A percentile compares a stretch with the other conserved stretches of the same genome.
These are phyloP conservation scores for Phaeosphaeriaceae sp. DNA, from an alignment of 2,329 filamentous ascomycete genomes.

Conservation along the genomic window DNA sequence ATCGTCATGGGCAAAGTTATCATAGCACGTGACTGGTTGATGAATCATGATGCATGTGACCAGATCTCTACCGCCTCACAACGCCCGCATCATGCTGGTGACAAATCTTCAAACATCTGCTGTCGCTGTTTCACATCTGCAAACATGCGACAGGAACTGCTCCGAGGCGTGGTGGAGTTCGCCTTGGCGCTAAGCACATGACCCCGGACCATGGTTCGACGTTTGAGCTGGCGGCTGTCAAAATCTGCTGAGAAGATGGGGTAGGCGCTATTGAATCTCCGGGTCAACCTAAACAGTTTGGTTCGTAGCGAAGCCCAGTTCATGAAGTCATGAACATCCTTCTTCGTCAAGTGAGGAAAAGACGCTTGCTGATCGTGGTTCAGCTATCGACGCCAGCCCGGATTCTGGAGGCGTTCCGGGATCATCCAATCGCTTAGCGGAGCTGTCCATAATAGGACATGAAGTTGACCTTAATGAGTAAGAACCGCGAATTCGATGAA, in stretches of 20 bases:
- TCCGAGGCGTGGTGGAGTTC: background rate
- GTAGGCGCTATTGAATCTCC: background rate
- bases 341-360: background rate
- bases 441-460: background rate
- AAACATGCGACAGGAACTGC: background rate
- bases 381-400: background rate
- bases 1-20: background rate
- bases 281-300: background rate
- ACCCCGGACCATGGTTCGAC: background rate
- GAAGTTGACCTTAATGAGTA: background rate
- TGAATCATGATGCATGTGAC: background rate
- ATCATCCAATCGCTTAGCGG: background rate
- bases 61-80: background rate
- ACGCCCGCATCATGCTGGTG: background rate
- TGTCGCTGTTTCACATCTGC: background rate
- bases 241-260: background rate
- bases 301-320: background rate
- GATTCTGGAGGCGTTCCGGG: background rate
- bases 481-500: background rate
- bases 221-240: conserved; percentile 9
- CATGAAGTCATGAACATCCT: background rate
- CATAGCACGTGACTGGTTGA: background rate
- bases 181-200: background rate
- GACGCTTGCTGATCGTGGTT: background rate
- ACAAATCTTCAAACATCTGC: background rate